Conservation (phyloP, 768 basidiomycete genomes). For the Hygrocybe coccinea region DNA sequence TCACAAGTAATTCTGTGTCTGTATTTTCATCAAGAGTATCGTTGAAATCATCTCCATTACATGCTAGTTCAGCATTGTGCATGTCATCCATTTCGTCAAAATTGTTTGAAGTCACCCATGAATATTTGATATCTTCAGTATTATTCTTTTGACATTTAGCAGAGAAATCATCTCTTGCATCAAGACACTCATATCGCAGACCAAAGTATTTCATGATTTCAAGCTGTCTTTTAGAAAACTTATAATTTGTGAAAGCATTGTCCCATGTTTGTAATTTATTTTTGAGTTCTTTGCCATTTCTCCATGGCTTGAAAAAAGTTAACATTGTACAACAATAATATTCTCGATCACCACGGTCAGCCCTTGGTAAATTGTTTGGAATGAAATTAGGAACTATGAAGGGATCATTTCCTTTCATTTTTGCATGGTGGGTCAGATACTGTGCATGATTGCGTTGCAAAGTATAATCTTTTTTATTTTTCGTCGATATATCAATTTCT, state of each 20-base stretch:
- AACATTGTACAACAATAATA: conserved; percentile 23
- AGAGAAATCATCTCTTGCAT: conserved; percentile 16
- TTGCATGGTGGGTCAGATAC: background rate
- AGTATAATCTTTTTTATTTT: conserved; percentile 27
- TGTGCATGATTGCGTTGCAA: conserved; percentile 9
- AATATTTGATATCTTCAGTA: too few relatives aligned
- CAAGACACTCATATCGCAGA: conserved; percentile 31
- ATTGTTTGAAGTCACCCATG: too few relatives aligned
- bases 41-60: background rate
- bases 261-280: background rate
- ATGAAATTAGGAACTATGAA: conserved; percentile 26
- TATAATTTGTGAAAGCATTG: too few relatives aligned
- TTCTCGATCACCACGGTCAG: conserved; percentile 28
- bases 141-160: background rate
- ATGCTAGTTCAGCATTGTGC: background rate
- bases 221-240: background rate
- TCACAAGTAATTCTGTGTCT: background rate
- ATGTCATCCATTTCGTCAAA: background rate
- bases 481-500: too few relatives aligned
- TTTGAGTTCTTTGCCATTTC: background rate
- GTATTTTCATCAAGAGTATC: background rate
- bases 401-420: background rate
- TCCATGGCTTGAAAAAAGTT: conserved; percentile 1
- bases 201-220: background rate
- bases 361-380: conserved; percentile 26